Base-by-base conservation (phyloP, 1,139 yeast genomes). In the Saccharomyces hybrid region DNA sequence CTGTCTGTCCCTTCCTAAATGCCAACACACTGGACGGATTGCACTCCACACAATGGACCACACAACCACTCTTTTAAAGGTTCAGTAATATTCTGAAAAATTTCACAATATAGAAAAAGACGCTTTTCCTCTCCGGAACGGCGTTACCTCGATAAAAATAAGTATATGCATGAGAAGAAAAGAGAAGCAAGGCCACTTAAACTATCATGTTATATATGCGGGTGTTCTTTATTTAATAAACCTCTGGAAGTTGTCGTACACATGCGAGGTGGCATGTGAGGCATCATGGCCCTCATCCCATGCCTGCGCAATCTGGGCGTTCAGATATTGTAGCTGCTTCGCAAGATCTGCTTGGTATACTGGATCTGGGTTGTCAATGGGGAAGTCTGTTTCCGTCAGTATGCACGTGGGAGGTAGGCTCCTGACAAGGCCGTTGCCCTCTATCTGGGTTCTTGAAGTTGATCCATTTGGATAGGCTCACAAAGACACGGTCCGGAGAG, bases 401-500 rank as follows among this genome's bases (percentile, higher is more conserved):
- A 82, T 51, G n/a, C 71, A 63, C 5, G 67, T 66, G 0, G 59
- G 59, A 0, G 81, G 81, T 0, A 80, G 56, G 0, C 57, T 47
- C 2, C 55, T 31, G 2, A 77, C 48, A 25, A 81, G 55, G 8
- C 61, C 59, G 2, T 64, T 50, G 50, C 76, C 67, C 26, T 58
- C 64, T 59, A n/a, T 71, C 58, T 58, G 56, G 65, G 60, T 55
- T 64, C 25, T 61, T 57, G 55, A 69, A 53, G 53, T 86, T 88
- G 52, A 90, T 79, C 59, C 80, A 76, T 48, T 78, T 73, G 23
- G 88, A 87, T 32, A 84, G 76, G 53, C 91, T 87, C 55, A 86
- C 79, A 63, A 55, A 80, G 14, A 77, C 61, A 9, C 63, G 62
- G 58, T 34, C 56, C 31, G 49, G 57, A 51, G 59, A 51, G 52